Base-by-base conservation (phyloP, 352 stramenopile species). In the Elongisporangium prolatum region DNA sequence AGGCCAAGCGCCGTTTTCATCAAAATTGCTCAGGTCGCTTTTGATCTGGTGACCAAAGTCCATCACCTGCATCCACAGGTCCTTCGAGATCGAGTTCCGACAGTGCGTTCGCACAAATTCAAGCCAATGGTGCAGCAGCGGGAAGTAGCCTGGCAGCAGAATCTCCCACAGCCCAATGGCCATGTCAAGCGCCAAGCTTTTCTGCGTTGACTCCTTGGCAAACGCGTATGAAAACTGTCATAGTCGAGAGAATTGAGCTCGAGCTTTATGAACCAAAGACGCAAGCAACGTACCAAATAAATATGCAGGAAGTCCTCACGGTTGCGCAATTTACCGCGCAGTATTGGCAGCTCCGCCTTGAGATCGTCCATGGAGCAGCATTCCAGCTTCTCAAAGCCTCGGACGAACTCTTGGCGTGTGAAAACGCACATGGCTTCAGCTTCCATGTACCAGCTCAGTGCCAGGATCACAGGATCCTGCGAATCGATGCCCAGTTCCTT, bases 1-100 rank as follows among this genome's bases (percentile, higher is more conserved):
- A 18, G 86, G 86, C 86, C 86, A 95, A 14, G 86, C 86, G 57
- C 81, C 82, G 48, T 95, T 95, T 54, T 92, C 84, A 62, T 95
- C 84, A 69, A 89, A 95, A 63, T 93, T 92, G 72, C 74, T 88
- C 64, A 95, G 50, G 49, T 91, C 77, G 5, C 66, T 49, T 21
- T 76, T 69, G 44, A 95, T 86, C 54, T 93, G 84, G 18, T 72
- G 53, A 28, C 79, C 80, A 72, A 95, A 95, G 52, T 95, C 80
- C 52, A 95, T 68, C 52, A 90, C 75, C 53, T 95, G 86, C 52
- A 91, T 84, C 86, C 86, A 95, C 59, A 93, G 52, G 57, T 95
- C 86, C 50, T 87, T 91, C 4, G 86, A 91, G 40, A 95, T 80
- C 21, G 87, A 87, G 63, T 89, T 91, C 16, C 77, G 77, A 22